Evolutionary conservation across 1,139 yeast species (phyloP).

Genomic region (Sugiyamaella neomexicana): DNA sequence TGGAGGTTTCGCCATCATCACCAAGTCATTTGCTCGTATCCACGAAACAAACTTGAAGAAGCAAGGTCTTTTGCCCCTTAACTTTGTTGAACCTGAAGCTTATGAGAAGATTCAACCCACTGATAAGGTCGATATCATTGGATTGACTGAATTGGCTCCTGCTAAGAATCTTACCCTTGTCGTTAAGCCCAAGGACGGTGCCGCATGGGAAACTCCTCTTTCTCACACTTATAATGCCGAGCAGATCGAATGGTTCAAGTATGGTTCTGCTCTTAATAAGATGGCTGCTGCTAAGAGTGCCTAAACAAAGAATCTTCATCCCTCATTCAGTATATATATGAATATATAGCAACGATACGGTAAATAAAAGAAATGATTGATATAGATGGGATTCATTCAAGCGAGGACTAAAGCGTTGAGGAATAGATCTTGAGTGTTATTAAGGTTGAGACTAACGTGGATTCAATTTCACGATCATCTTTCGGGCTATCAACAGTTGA

Average conservation of each 20-base stretch:
- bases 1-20: constrained; percentile 96
- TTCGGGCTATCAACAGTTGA: too few species aligned
- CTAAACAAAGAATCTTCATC: neutral
- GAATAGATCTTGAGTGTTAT: too few species aligned
- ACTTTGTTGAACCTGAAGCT: constrained; percentile 83
- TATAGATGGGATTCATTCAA: too few species aligned
- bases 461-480: too few species aligned
- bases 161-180: constrained; percentile 86
- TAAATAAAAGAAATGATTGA: too few species aligned
- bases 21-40: constrained; percentile 98
- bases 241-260: constrained; percentile 99
- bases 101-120: constrained; percentile 92
- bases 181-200: constrained; percentile 87
- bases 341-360: constrained; percentile 12
- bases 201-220: constrained; percentile 81
- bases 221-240: constrained; percentile 94
- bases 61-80: constrained; percentile 97
- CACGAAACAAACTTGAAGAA: constrained; percentile 93
- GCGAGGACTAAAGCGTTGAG: too few species aligned
- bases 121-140: constrained; percentile 86
- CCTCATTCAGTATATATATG: neutral
- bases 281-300: constrained; percentile 58
- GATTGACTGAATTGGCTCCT: constrained; percentile 85
- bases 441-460: too few species aligned
- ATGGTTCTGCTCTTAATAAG: constrained; percentile 98